Evolutionary conservation across 257 asterid genomes (phyloP).

Genomic region (Forsythia viridissima): DNA sequence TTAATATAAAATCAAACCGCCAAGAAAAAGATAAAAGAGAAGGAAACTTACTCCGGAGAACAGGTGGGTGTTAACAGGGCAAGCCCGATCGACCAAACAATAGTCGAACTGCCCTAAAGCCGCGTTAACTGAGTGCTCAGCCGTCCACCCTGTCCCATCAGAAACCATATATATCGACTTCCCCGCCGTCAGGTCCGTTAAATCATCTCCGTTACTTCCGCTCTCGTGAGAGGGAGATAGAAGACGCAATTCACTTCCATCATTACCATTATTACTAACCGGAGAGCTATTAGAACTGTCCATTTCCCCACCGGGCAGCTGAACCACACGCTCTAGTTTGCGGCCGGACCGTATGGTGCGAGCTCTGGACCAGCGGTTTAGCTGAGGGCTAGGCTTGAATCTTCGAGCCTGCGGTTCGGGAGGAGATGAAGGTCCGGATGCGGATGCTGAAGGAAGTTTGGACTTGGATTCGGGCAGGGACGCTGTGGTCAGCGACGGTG

Average conservation of each 20-base stretch:
- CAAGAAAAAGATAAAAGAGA: not conserved
- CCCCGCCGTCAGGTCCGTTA: conserved; percentile 36
- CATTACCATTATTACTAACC: conserved; percentile 11
- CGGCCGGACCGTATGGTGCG: conserved; percentile 82
- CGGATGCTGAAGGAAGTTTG: conserved; percentile 26
- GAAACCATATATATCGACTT: conserved; percentile 86
- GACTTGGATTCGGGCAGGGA: conserved; percentile 27
- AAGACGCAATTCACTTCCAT: conserved; percentile 25
- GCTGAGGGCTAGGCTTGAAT: conserved; percentile 66
- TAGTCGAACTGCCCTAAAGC: conserved; percentile 94
- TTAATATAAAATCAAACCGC: not conserved
- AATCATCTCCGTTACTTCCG: conserved; percentile 31
- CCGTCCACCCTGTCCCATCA: conserved; percentile 99
- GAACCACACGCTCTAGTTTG: conserved; percentile 56
- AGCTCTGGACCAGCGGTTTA: conserved; percentile 92
- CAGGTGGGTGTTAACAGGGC: conserved; percentile 81
- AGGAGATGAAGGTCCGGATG: conserved; percentile 32
- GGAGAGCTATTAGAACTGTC: conserved; percentile 24
- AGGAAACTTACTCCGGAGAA: conserved; percentile 74
- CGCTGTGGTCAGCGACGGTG: conserved; percentile 31
- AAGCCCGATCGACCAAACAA: conserved; percentile 80
- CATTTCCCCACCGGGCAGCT: conserved; percentile 15
- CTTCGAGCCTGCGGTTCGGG: conserved; percentile 41
- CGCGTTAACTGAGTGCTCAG: conserved; percentile 81
- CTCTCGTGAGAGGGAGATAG: conserved; percentile 28